Conservation (phyloP, 768 basidiomycete genomes). For the Tricholoma saponaceum region DNA sequence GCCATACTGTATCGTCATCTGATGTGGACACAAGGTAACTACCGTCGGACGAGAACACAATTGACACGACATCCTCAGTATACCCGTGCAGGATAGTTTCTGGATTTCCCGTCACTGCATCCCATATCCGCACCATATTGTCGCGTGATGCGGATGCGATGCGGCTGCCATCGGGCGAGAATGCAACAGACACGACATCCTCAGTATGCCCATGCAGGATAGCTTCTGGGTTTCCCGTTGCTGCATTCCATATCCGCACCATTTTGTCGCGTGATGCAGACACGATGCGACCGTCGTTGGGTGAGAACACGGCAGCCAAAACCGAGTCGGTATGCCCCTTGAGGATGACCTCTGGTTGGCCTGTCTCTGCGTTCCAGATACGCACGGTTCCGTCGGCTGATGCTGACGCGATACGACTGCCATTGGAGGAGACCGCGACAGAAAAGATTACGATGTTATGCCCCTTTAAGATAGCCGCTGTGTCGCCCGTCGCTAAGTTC, state of each 20-base stretch:
- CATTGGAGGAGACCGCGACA: constrained; percentile 24
- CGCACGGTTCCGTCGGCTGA: constrained; percentile 13
- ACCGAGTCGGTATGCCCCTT: constrained; percentile 5
- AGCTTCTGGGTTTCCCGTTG: too few species aligned
- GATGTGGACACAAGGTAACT: background rate
- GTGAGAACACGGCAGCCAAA: too few species aligned
- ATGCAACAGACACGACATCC: constrained; percentile 17
- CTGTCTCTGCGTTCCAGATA: constrained; percentile 18
- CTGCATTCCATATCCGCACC: too few species aligned
- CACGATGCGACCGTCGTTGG: too few species aligned
- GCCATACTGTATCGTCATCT: constrained; percentile 8
- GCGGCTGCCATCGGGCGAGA: constrained; percentile 21
- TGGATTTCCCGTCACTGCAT: constrained; percentile 4
- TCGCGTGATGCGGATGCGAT: constrained; percentile 18
- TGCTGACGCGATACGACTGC: constrained; percentile 17
- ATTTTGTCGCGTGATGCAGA: too few species aligned
- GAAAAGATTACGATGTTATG: constrained; percentile 17
- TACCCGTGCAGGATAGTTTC: constrained; percentile 1
- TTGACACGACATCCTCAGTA: constrained; percentile 3
- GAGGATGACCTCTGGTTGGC: background rate
- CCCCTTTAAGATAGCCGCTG: constrained; percentile 3
- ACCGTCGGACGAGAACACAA: constrained; percentile 14
- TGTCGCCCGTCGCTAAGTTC: too few species aligned
- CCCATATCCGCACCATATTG: constrained; percentile 18
- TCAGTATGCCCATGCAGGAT: constrained; percentile 11